These are phyloP conservation scores for Coniochaeta prunicola DNA, from an alignment of 2,329 filamentous ascomycete genomes.

Conservation along the genomic window DNA sequence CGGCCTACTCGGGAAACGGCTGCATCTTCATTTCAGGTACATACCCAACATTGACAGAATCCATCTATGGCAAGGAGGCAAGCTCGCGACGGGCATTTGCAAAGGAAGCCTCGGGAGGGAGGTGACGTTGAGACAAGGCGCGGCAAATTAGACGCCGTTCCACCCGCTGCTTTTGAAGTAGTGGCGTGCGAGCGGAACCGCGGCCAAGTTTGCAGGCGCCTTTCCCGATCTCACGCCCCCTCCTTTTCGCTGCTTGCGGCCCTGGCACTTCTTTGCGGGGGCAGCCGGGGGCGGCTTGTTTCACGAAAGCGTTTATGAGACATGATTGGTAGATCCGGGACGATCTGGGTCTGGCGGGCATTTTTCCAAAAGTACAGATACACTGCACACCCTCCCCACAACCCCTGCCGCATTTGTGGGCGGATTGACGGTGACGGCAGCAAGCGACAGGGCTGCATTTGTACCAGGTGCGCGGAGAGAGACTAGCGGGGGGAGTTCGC, in stretches of 20 bases:
- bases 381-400: conserved; percentile 12
- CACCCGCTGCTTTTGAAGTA: conserved; percentile 11
- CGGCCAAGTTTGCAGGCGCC: conserved; percentile 1
- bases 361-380: conserved; percentile 37
- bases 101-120: conserved; percentile 16
- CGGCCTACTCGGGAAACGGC: background rate
- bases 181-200: conserved; percentile 16
- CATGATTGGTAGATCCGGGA: conserved; percentile 44
- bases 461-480: background rate
- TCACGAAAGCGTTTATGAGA: conserved; percentile 36
- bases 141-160: conserved; percentile 28
- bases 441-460: conserved; percentile 23
- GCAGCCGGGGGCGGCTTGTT: conserved; percentile 24
- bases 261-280: conserved; percentile 14
- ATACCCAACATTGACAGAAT: background rate
- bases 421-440: conserved; percentile 1
- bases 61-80: background rate
- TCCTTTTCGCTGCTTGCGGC: conserved; percentile 7
- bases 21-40: conserved; percentile 1
- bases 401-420: background rate
- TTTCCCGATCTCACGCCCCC: conserved; percentile 16
- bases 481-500: background rate
- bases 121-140: conserved; percentile 20
- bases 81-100: background rate
- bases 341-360: conserved; percentile 21